Conservation (phyloP, 305 asterid genomes). For the Fraxinus albicans region DNA sequence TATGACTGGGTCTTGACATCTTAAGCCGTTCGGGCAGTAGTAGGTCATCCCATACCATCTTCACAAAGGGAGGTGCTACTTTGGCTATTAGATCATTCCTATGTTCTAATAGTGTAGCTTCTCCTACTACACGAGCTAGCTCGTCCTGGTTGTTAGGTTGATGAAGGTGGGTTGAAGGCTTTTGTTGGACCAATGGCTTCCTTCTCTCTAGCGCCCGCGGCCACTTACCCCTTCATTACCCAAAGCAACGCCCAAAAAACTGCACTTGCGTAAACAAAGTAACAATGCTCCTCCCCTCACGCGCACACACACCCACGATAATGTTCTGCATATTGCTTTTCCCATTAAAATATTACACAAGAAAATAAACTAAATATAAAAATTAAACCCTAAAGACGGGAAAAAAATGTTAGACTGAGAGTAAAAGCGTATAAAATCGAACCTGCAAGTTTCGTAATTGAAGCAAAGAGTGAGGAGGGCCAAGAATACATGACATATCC, state of each 20-base stretch:
- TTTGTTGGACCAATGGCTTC: not conserved
- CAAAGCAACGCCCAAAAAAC: too few species aligned
- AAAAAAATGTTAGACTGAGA: not conserved
- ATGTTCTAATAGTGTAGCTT: not conserved
- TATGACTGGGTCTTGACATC: not conserved
- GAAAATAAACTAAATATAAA: not conserved
- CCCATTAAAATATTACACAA: not conserved
- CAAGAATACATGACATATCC: constrained; percentile 84
- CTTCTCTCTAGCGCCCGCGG: not conserved
- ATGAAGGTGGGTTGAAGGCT: not conserved
- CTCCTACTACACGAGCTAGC: not conserved
- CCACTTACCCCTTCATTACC: not conserved
- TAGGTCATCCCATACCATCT: not conserved
- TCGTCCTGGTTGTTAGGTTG: not conserved
- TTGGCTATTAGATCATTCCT: not conserved
- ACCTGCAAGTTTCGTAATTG: constrained; percentile 87
- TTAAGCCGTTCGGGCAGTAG: not conserved
- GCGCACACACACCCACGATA: not conserved
- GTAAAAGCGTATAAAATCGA: not conserved
- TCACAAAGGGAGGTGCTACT: not conserved
- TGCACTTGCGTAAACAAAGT: not conserved
- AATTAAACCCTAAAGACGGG: not conserved
- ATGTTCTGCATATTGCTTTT: not conserved
- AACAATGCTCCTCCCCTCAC: not conserved
- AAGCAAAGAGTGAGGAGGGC: constrained; percentile 81